phyloP scores from a whole-genome alignment of 345 rosid genomes.

The Lagerstroemia speciosa region DNA sequence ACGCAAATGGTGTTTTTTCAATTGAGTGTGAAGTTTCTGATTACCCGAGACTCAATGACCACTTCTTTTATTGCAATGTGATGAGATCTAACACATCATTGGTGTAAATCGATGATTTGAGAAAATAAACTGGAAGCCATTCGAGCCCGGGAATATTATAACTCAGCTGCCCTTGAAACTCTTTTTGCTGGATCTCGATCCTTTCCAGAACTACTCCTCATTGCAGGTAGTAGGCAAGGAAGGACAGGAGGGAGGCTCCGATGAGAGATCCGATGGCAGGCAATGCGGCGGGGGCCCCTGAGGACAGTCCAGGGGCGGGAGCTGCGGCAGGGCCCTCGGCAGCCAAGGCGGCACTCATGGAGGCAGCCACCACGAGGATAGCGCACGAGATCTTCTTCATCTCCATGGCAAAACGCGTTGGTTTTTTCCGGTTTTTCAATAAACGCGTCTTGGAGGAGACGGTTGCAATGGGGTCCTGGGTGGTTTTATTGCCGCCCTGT shows the following conservation, averaged over 20 bases:
- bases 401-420: conserved; percentile 30
- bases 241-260: conserved; percentile 53
- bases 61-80: not conserved
- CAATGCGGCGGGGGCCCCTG: conserved; percentile 31
- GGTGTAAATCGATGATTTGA: not conserved
- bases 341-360: conserved; percentile 50
- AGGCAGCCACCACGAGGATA: conserved; percentile 43
- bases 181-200: not conserved
- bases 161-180: not conserved
- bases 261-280: conserved; percentile 53
- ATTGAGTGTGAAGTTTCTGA: not conserved
- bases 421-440: not conserved
- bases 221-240: conserved; percentile 51
- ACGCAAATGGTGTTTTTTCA: not conserved
- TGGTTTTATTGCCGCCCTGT: conserved; percentile 21
- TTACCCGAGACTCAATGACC: no score
- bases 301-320: conserved; percentile 30
- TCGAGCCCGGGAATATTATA: not conserved
- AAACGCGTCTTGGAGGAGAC: conserved; percentile 9
- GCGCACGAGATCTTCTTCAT: conserved; percentile 60
- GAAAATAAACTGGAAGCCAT: not conserved
- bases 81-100: not conserved
- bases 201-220: conserved; percentile 12
- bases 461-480: not conserved
- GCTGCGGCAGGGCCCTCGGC: conserved; percentile 24